Evolutionary conservation across 441 rosid genomes (phyloP).

Genomic region (Theobroma grandiflorum): DNA sequence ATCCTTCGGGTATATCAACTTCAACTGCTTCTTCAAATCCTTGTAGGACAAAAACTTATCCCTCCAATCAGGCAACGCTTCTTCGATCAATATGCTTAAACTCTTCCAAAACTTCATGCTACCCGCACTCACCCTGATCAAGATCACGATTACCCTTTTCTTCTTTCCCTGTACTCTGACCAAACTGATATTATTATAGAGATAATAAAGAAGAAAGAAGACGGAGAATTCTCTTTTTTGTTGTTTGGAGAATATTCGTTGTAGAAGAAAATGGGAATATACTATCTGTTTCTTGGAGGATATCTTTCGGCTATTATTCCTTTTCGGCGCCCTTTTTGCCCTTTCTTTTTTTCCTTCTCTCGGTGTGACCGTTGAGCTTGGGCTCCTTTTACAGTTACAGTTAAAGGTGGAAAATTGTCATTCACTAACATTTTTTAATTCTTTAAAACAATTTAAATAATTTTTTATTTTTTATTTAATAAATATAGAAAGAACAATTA

Average conservation of each 20-base stretch:
- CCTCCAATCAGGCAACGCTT: slow-evolving; percentile 66
- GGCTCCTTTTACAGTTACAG: not conserved
- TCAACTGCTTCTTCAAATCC: slow-evolving; percentile 67
- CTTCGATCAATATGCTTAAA: slow-evolving; percentile 62
- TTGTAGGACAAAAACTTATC: slow-evolving; percentile 69
- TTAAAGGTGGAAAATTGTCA: too few species aligned
- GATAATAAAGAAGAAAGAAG: not conserved
- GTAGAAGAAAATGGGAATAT: not conserved
- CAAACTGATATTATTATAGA: not conserved
- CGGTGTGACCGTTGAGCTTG: not conserved
- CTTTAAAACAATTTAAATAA: too few species aligned
- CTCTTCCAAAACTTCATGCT: slow-evolving; percentile 77
- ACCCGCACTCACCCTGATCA: not conserved
- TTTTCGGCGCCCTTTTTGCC: too few species aligned
- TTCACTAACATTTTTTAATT: too few species aligned
- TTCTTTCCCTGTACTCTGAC: not conserved
- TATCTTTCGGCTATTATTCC: not conserved
- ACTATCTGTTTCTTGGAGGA: not conserved
- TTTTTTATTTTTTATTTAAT: too few species aligned
- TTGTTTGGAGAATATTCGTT: not conserved
- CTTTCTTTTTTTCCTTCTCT: not conserved
- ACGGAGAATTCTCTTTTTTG: not conserved
- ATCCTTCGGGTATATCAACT: slow-evolving; percentile 52
- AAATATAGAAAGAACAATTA: too few species aligned
- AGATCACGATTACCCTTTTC: not conserved